Evolutionary conservation across 2,329 filamentous ascomycete species (phyloP).

Genomic region (Cryphonectria naterciae): DNA sequence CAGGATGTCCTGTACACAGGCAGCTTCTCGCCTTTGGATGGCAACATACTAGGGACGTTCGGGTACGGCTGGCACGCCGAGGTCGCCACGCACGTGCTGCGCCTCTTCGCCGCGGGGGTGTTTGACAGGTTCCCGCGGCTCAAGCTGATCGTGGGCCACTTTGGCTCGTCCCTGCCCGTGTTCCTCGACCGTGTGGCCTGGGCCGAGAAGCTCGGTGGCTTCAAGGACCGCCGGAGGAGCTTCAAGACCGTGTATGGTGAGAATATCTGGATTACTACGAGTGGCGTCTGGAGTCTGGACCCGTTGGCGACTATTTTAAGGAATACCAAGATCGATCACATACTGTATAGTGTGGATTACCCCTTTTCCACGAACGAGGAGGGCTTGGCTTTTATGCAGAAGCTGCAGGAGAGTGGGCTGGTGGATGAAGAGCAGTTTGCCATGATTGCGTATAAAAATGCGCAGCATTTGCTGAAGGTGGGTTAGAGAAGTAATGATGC

Average conservation of each 20-base stretch:
- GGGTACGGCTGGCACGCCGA: slow-evolving; percentile 12
- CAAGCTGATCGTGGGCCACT: slow-evolving; percentile 8
- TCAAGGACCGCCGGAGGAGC: background rate
- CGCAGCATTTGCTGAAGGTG: slow-evolving; percentile 3
- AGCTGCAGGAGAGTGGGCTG: slow-evolving; percentile 8
- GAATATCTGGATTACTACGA: slow-evolving; percentile 15
- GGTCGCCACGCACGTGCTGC: slow-evolving; percentile 8
- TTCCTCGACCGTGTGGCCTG: slow-evolving; percentile 4
- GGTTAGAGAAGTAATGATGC: too few species aligned
- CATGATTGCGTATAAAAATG: slow-evolving; percentile 12
- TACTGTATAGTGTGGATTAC: slow-evolving; percentile 18
- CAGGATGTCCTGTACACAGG: background rate
- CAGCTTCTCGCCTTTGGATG: background rate
- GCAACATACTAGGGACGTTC: background rate
- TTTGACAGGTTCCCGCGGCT: slow-evolving; percentile 11
- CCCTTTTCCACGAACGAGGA: slow-evolving; percentile 9
- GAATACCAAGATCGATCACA: slow-evolving; percentile 11
- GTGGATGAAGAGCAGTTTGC: slow-evolving; percentile 13
- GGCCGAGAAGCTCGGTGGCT: background rate
- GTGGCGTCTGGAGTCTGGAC: background rate
- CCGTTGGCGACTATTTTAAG: background rate
- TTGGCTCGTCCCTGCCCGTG: slow-evolving; percentile 3
- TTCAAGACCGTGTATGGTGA: background rate
- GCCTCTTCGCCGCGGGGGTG: slow-evolving; percentile 7
- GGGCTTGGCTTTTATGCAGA: slow-evolving; percentile 4